A percentile compares a stretch with the other conserved stretches of the same genome.
Conservation (phyloP, 2,329 filamentous ascomycete species). For the Ceratocystis cubensis region DNA sequence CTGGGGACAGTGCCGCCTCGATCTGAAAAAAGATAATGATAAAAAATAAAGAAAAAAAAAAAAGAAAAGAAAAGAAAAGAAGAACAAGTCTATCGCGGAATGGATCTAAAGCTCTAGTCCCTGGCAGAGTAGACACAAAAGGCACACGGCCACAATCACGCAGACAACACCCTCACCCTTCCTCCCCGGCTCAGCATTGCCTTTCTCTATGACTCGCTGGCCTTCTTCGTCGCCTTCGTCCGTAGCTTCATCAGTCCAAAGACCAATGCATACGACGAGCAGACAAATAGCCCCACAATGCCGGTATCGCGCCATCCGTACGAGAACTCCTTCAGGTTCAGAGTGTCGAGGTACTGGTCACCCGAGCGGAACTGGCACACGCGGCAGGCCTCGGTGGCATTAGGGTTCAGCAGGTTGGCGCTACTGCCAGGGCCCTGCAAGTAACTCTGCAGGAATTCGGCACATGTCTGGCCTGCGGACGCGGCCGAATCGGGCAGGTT, state of each 20-base stretch:
- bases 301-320: constrained; percentile 56
- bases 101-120: background rate
- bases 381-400: constrained; percentile 41
- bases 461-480: constrained; percentile 38
- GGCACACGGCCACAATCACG: too few relatives aligned
- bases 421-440: constrained; percentile 35
- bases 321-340: constrained; percentile 49
- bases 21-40: background rate
- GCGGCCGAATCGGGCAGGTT: constrained; percentile 32
- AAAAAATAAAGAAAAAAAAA: background rate
- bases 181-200: too few relatives aligned
- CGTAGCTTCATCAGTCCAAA: constrained; percentile 37
- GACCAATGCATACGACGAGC: constrained; percentile 40
- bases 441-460: constrained; percentile 43
- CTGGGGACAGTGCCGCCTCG: constrained; percentile 23
- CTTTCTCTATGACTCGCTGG: constrained; percentile 21
- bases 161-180: background rate
- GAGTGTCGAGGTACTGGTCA: constrained; percentile 44
- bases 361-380: constrained; percentile 50
- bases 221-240: constrained; percentile 38
- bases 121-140: too few relatives aligned
- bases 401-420: constrained; percentile 47
- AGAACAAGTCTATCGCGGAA: background rate
- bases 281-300: constrained; percentile 44
- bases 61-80: background rate